These are phyloP conservation scores for Cicer arietinum DNA, from an alignment of 306 rosid species.

Conservation along the genomic window DNA sequence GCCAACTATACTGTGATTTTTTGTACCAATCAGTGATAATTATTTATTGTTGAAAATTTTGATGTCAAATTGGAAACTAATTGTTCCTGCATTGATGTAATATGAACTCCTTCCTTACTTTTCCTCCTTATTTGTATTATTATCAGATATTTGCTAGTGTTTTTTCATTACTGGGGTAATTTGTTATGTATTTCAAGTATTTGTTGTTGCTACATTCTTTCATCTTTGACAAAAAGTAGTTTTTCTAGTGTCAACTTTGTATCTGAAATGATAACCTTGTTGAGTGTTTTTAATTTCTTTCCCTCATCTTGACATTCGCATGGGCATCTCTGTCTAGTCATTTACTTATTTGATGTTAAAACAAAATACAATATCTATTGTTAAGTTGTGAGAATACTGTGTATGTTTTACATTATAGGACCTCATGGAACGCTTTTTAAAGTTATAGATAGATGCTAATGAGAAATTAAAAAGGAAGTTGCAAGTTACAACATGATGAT, in stretches of 20 bases:
- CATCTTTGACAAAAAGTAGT: too few species aligned
- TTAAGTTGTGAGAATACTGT: too few species aligned
- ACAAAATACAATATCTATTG: too few species aligned
- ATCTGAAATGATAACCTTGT: background rate
- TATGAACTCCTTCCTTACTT: conserved; percentile 5
- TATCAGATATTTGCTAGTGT: background rate
- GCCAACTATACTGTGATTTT: conserved; percentile 36
- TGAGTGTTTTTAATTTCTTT: too few species aligned
- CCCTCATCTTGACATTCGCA: background rate
- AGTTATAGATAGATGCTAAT: too few species aligned
- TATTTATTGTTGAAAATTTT: background rate
- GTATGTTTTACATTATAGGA: too few species aligned
- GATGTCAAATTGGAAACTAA: conserved; percentile 31
- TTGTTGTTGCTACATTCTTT: background rate
- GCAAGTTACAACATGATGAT: background rate
- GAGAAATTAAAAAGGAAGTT: background rate
- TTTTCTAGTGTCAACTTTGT: background rate
- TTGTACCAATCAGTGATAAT: background rate
- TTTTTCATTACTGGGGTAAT: background rate
- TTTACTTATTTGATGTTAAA: too few species aligned
- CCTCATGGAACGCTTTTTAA: too few species aligned
- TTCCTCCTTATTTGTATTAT: background rate
- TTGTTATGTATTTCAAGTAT: background rate
- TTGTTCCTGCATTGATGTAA: background rate
- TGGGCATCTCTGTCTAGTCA: too few species aligned